Percentiles rank a stretch among this genome's conserved stretches.
Evolutionary conservation across 2,329 filamentous ascomycete species (phyloP).

Genomic region (Colletotrichum tanaceti): DNA sequence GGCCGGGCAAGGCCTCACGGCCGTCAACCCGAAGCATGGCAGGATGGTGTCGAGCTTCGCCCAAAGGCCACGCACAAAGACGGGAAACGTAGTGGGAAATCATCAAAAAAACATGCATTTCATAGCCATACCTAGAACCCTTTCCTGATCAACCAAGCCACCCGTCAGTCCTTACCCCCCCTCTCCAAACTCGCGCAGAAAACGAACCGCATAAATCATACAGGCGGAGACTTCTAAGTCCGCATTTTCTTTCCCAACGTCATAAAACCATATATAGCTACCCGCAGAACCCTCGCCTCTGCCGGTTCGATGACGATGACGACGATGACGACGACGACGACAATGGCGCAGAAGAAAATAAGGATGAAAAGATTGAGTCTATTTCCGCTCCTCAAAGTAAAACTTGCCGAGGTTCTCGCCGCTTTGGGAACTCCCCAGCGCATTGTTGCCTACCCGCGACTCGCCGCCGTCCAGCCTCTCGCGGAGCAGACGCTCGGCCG

Average conservation of each 20-base stretch:
- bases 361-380: neutral
- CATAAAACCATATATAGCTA: neutral
- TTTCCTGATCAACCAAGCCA: conserved; percentile 21
- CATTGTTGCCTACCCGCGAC: conserved; percentile 50
- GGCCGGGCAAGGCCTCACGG: conserved; percentile 12
- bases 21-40: conserved; percentile 54
- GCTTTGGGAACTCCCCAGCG: conserved; percentile 57
- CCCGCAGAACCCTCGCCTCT: neutral
- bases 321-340: neutral
- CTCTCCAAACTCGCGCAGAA: neutral
- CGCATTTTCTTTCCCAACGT: conserved; percentile 13
- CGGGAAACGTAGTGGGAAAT: no score
- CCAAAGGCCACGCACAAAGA: neutral
- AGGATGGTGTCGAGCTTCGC: no score
- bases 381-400: conserved; percentile 67
- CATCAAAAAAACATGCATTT: conserved; percentile 28
- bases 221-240: conserved; percentile 9
- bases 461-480: conserved; percentile 68
- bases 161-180: neutral
- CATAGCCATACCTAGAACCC: conserved; percentile 23
- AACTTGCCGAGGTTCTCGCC: conserved; percentile 66
- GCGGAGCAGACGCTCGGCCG: conserved; percentile 73
- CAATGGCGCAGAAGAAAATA: no score
- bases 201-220: conserved; percentile 24
- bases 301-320: neutral